A percentile compares a stretch with the other conserved stretches of the same genome.
Evolutionary conservation across 352 stramenopile genomes (phyloP).

Genomic region (Paralagenidium karlingii): DNA sequence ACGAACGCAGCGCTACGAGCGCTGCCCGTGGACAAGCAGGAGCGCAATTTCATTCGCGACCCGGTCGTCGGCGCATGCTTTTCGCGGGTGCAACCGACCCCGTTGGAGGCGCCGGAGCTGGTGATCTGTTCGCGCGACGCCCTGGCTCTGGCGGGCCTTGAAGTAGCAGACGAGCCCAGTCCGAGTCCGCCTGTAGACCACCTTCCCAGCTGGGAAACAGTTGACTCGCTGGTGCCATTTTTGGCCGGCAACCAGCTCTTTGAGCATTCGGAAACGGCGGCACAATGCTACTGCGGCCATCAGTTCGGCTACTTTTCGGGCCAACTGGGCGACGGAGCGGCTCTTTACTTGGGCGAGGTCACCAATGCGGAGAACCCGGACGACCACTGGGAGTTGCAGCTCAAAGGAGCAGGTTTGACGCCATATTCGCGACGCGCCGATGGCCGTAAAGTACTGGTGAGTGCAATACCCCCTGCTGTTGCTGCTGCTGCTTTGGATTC

Average conservation of each 20-base stretch:
- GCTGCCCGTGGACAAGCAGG: constrained; percentile 32
- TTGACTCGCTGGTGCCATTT: constrained; percentile 34
- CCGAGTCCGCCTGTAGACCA: no score
- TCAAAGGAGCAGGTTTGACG: constrained; percentile 94
- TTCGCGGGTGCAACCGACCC: constrained; percentile 42
- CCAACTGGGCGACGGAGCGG: constrained; percentile 84
- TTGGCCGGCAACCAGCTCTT: constrained; percentile 70
- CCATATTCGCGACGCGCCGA: constrained; percentile 92
- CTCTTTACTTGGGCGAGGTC: constrained; percentile 83
- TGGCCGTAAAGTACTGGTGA: constrained; percentile 79
- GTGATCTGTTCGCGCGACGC: constrained; percentile 35
- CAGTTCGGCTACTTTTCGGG: constrained; percentile 89
- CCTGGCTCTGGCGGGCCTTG: constrained; percentile 46
- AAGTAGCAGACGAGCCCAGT: constrained; percentile 17
- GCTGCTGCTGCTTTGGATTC: constrained; percentile 1
- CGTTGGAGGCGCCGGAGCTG: constrained; percentile 38
- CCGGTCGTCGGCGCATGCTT: constrained; percentile 43
- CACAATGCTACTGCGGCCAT: constrained; percentile 87
- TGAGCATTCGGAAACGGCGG: constrained; percentile 51
- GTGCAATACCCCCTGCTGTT: neutral
- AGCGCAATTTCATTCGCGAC: constrained; percentile 25
- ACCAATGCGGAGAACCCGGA: constrained; percentile 12
- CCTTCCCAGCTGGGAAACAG: no score
- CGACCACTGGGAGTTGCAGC: constrained; percentile 89
- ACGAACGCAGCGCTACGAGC: constrained; percentile 51